phyloP scores from a whole-genome alignment of 2,329 filamentous ascomycete genomes.

The Colletotrichum camelliae region DNA sequence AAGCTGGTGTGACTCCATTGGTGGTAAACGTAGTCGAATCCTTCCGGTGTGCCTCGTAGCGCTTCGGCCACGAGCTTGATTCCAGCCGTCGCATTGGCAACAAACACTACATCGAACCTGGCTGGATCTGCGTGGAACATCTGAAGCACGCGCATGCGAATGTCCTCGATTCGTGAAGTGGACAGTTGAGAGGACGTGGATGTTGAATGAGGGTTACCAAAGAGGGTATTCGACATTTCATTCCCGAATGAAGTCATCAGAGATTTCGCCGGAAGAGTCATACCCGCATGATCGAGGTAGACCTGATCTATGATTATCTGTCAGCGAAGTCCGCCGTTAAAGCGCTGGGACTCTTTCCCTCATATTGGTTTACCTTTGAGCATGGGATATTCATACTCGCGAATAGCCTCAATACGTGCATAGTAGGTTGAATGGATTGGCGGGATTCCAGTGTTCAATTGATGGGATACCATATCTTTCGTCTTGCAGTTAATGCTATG shows the following conservation, averaged over 20 bases:
- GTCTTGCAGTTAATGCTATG: not conserved
- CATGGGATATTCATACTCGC: not conserved
- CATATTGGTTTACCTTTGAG: not conserved
- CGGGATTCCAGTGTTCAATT: not conserved
- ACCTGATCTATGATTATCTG: slow-evolving; percentile 24
- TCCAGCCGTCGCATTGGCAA: slow-evolving; percentile 66
- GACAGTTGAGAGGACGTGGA: not conserved
- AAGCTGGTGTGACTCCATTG: slow-evolving; percentile 66
- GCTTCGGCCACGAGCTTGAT: slow-evolving; percentile 66
- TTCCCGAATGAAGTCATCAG: slow-evolving; percentile 60
- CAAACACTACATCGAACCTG: slow-evolving; percentile 67
- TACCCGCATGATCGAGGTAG: slow-evolving; percentile 65
- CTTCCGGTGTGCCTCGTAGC: slow-evolving; percentile 58
- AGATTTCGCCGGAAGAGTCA: slow-evolving; percentile 63
- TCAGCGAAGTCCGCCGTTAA: not conserved
- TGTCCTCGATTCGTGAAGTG: not conserved
- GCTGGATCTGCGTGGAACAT: slow-evolving; percentile 61
- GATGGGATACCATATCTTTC: not conserved
- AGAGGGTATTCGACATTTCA: slow-evolving; percentile 62
- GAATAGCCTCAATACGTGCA: not conserved
- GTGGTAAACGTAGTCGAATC: slow-evolving; percentile 67
- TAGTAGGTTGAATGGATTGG: not conserved
- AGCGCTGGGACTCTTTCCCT: not conserved
- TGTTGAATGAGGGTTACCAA: slow-evolving; percentile 74
- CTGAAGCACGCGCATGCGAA: slow-evolving; percentile 54